A percentile compares a stretch with the other conserved stretches of the same genome.
phyloP scores from a whole-genome alignment of 2,329 filamentous ascomycete genomes.

The Diaporthe capsici region DNA sequence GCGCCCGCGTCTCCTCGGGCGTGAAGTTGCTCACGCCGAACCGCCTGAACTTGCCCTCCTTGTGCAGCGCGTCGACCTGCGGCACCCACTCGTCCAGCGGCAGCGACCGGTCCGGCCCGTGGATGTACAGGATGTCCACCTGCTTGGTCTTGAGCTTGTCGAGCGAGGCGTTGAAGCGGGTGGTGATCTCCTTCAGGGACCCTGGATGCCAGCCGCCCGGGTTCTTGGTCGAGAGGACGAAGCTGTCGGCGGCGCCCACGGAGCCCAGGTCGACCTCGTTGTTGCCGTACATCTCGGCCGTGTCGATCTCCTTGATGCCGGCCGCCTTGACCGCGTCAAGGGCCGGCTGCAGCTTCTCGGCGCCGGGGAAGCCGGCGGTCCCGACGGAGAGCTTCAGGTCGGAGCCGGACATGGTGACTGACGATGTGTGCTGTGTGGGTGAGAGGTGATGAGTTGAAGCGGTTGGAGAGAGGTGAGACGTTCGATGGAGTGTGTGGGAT shows the following conservation, averaged over 20 bases:
- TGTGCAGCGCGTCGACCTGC: constrained; percentile 75
- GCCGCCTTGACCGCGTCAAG: constrained; percentile 24
- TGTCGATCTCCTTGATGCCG: constrained; percentile 40
- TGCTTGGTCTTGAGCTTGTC: constrained; percentile 35
- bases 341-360: constrained; percentile 12
- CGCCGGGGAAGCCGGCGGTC: background rate
- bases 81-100: constrained; percentile 58
- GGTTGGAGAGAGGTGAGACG: background rate
- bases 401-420: background rate
- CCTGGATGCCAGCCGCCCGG: constrained; percentile 35
- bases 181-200: constrained; percentile 12
- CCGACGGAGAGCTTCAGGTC: constrained; percentile 20
- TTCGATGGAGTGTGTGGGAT: background rate
- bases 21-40: constrained; percentile 79
- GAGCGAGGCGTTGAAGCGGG: constrained; percentile 29
- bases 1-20: constrained; percentile 80
- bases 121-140: constrained; percentile 46
- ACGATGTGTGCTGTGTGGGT: no score
- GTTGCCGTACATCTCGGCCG: constrained; percentile 39
- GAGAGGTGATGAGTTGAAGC: background rate
- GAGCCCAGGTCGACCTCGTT: constrained; percentile 39
- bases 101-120: constrained; percentile 46
- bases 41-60: constrained; percentile 76
- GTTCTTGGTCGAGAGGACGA: constrained; percentile 39
- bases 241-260: constrained; percentile 24